Conservation (phyloP, 2,329 filamentous ascomycete genomes). For the Venturia nashicola region DNA sequence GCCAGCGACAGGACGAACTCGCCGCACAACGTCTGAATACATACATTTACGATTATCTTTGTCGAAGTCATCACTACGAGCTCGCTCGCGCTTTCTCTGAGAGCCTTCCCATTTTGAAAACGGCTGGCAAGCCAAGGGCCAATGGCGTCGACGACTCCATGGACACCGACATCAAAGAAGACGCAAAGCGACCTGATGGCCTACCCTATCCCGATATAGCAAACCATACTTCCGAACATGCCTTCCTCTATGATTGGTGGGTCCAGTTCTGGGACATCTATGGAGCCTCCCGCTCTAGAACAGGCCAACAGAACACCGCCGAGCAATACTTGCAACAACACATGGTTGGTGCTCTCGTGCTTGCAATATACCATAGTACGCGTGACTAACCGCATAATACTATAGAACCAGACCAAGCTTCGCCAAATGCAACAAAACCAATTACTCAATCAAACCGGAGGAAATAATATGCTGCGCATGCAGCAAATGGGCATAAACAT, state of each 20-base stretch:
- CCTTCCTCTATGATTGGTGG: constrained; percentile 97
- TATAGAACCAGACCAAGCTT: background rate
- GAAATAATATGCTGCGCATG: constrained; percentile 24
- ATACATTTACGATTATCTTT: constrained; percentile 84
- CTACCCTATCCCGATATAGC: constrained; percentile 64
- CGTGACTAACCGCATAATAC: background rate
- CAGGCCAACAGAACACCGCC: background rate
- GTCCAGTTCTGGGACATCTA: constrained; percentile 96
- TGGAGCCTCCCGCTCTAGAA: constrained; percentile 46
- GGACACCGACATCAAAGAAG: constrained; percentile 75
- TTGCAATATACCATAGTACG: background rate
- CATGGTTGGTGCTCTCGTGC: constrained; percentile 47
- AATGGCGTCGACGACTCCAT: constrained; percentile 49
- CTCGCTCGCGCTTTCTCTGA: constrained; percentile 62
- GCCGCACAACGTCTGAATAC: constrained; percentile 48
- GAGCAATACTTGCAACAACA: constrained; percentile 68
- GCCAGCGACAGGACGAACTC: background rate
- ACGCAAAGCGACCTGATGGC: constrained; percentile 65
- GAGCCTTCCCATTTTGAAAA: constrained; percentile 40
- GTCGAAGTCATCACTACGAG: constrained; percentile 74
- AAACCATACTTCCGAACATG: constrained; percentile 52
- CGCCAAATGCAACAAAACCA: constrained; percentile 47
- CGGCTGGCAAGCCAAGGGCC: constrained; percentile 38
- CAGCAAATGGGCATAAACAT: constrained; percentile 48
- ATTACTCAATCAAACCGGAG: background rate